phyloP scores from a whole-genome alignment of 805 yeast genomes.

The Teunomyces stri region DNA sequence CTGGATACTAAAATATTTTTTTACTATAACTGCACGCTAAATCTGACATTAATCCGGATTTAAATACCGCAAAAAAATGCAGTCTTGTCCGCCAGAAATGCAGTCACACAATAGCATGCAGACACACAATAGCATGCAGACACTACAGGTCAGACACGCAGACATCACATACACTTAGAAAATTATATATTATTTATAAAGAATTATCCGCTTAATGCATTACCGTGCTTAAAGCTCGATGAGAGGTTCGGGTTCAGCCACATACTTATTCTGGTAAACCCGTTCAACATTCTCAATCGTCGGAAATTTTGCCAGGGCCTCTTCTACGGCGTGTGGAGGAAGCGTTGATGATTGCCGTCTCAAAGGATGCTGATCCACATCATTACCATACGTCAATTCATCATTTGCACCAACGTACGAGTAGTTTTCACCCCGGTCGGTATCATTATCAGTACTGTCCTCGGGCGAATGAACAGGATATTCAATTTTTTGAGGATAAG shows the following conservation, averaged over 20 bases:
- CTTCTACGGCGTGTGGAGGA: conserved; percentile 13
- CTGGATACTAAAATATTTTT: no score
- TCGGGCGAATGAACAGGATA: conserved; percentile 9
- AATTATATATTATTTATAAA: no score
- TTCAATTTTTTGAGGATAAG: neutral
- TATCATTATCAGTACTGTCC: conserved; percentile 7
- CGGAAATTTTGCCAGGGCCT: conserved; percentile 13
- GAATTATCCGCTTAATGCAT: no score
- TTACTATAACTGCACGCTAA: neutral
- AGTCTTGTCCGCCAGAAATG: neutral
- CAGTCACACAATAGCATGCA: neutral
- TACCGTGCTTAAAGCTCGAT: conserved; percentile 30
- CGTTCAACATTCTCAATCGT: conserved; percentile 14
- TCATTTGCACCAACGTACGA: neutral
- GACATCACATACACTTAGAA: neutral
- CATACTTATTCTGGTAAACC: conserved; percentile 10
- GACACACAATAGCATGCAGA: neutral
- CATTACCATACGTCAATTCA: neutral
- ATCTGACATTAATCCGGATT: neutral
- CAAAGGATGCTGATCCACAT: neutral
- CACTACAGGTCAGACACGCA: neutral
- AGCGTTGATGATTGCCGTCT: conserved; percentile 12
- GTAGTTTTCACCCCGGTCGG: conserved; percentile 6
- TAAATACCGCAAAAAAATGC: neutral
- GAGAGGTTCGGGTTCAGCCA: conserved; percentile 39